Evolutionary conservation across 1,139 yeast genomes (phyloP).

Genomic region (Zygoascus sp.): DNA sequence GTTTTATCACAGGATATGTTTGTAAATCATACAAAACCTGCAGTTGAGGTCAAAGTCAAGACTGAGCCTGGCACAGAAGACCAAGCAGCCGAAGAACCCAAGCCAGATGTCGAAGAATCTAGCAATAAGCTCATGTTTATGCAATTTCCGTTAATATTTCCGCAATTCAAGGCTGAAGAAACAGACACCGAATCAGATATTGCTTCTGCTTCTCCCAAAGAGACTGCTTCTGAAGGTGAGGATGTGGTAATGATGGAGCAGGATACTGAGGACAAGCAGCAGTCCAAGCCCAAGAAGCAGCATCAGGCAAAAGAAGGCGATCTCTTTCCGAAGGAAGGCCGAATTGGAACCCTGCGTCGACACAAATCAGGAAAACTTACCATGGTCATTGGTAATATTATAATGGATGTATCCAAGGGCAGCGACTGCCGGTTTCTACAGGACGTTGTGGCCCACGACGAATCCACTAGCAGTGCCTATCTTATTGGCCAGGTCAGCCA

Average conservation of each 20-base stretch:
- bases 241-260: slow-evolving; percentile 21
- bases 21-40: not conserved
- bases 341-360: slow-evolving; percentile 64
- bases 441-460: slow-evolving; percentile 62
- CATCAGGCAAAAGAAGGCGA: slow-evolving; percentile 4
- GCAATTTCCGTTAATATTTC: slow-evolving; percentile 70
- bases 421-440: slow-evolving; percentile 68
- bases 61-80: slow-evolving; percentile 25
- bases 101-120: slow-evolving; percentile 16
- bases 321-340: slow-evolving; percentile 44
- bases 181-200: slow-evolving; percentile 12
- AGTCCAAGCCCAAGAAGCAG: slow-evolving; percentile 7
- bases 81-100: slow-evolving; percentile 25
- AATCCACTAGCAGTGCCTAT: slow-evolving; percentile 44
- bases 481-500: slow-evolving; percentile 60
- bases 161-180: slow-evolving; percentile 40
- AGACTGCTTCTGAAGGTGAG: slow-evolving; percentile 14
- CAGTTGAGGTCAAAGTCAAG: slow-evolving; percentile 16
- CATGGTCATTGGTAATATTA: slow-evolving; percentile 65
- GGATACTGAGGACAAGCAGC: slow-evolving; percentile 12
- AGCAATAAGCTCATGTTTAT: slow-evolving; percentile 49
- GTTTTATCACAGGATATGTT: slow-evolving; percentile 30
- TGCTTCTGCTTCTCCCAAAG: slow-evolving; percentile 20
- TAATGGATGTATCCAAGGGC: slow-evolving; percentile 71
- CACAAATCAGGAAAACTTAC: slow-evolving; percentile 80